Base-by-base conservation (phyloP, 768 basidiomycete species). In the Atractiella rhizophila region DNA sequence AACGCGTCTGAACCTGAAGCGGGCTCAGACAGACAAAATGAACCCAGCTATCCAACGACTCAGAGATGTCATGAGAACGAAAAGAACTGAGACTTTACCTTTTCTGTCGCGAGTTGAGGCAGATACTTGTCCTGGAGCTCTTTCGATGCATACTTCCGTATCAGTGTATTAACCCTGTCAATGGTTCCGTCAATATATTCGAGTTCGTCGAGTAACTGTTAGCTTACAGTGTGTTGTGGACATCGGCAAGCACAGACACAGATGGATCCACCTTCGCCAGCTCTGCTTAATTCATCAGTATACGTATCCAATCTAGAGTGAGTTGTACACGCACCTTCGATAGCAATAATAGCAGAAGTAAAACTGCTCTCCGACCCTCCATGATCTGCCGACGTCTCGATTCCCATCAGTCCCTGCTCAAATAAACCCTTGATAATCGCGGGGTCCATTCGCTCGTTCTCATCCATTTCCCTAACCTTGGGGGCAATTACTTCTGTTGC, bases 1-100 rank as follows among this genome's bases (percentile, higher is more conserved):
- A 98, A 98, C 1, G 91, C 91, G 55, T 98, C 91, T 5, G 85
- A 91, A 2, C 91, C 91, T 8, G 85, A 86, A 0, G 70, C 74
- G 1, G 83, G 63, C 57, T 98, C 91, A 0, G 85, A 91, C 16
- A 98, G 62, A 54, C 83, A 88, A 65, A 98, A 98, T 4, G 78
- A 86, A 4, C 85, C 83, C 27, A 98, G 72, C 86, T 96, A 49
- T n/a, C n/a, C n/a, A 4, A 28, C n/a, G 7, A 35, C 16, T 31
- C 12, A 26, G 21, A 27, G 19, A 26, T 18, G 11, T 7, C 20
- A 21, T 2, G 15, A 19, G 19, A 16, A 33, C 13, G 40, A 20
- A 42, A 15, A 15, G 36, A 19, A 34, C 25, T 21, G 33, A 29
- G 35, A 13, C 27, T 15, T 30, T 30, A 80, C 88, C 67, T 76